Conservation (phyloP, 129 eudicot genomes). For the Oenanthe sinensis region DNA sequence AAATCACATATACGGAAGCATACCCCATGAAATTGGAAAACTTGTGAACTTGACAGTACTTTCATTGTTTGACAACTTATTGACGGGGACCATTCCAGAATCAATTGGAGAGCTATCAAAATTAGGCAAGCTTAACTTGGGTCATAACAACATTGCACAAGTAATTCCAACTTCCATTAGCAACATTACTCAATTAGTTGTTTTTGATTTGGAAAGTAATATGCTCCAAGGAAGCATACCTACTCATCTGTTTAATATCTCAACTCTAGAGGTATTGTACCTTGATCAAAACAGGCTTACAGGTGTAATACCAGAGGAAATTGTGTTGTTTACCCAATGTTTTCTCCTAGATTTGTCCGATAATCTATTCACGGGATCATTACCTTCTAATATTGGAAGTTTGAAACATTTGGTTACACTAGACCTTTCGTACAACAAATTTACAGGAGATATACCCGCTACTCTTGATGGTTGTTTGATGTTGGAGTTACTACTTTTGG, state of each 20-base stretch:
- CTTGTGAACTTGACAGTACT: background rate
- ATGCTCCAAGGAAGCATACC: conserved; percentile 6
- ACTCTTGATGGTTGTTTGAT: too few species aligned
- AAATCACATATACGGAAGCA: conserved; percentile 5
- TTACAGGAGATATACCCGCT: background rate
- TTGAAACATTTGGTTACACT: background rate
- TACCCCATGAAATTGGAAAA: conserved; percentile 1
- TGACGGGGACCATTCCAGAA: conserved; percentile 8
- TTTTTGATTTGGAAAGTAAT: background rate
- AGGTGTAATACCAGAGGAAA: background rate
- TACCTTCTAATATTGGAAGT: background rate
- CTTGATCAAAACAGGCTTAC: background rate
- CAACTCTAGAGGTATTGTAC: background rate
- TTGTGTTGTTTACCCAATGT: background rate
- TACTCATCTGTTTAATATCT: background rate
- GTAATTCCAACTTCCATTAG: background rate
- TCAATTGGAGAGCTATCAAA: background rate
- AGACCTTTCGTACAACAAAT: background rate
- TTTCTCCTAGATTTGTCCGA: background rate
- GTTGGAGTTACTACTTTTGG: too few species aligned
- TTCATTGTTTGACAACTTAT: background rate
- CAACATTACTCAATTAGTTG: background rate
- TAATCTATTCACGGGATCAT: background rate
- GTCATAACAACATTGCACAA: background rate
- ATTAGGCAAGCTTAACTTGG: background rate